phyloP scores from a whole-genome alignment of 305 asterid species.

The Fraxinus baroniana region DNA sequence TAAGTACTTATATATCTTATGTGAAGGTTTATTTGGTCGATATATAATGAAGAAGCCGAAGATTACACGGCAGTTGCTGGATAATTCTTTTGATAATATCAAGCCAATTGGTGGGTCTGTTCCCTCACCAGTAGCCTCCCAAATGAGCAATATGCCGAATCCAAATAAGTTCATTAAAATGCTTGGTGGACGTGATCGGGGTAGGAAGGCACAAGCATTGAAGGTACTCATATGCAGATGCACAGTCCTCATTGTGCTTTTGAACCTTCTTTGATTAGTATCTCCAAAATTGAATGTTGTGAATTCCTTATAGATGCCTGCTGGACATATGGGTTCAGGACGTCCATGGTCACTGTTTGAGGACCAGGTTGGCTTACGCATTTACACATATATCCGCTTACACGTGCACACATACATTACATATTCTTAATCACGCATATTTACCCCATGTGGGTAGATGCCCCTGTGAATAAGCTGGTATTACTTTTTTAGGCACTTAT shows the following conservation, averaged over 20 bases:
- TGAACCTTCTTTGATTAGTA: conserved; percentile 7
- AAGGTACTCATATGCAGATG: conserved; percentile 60
- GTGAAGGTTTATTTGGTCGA: conserved; percentile 72
- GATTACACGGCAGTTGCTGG: conserved; percentile 58
- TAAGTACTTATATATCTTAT: conserved; percentile 27
- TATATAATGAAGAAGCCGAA: conserved; percentile 66
- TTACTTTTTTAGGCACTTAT: conserved; percentile 64
- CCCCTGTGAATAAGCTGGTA: conserved; percentile 9
- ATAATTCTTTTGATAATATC: conserved; percentile 62
- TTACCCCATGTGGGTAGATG: conserved; percentile 14
- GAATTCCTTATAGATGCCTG: conserved; percentile 52
- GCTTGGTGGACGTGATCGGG: conserved; percentile 74
- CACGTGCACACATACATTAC: background rate
- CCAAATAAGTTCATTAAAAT: conserved; percentile 62
- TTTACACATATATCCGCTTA: background rate
- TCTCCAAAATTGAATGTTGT: conserved; percentile 27
- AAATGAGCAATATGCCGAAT: conserved; percentile 71
- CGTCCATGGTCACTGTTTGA: conserved; percentile 84
- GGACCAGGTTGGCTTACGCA: conserved; percentile 66
- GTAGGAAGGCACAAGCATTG: conserved; percentile 57
- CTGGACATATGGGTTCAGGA: conserved; percentile 70
- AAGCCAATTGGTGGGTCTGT: conserved; percentile 54
- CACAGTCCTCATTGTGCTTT: conserved; percentile 15
- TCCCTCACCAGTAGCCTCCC: conserved; percentile 83
- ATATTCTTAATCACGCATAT: conserved; percentile 6